These are phyloP conservation scores for Bruguiera sexangula DNA, from an alignment of 345 rosid genomes.

Conservation along the genomic window DNA sequence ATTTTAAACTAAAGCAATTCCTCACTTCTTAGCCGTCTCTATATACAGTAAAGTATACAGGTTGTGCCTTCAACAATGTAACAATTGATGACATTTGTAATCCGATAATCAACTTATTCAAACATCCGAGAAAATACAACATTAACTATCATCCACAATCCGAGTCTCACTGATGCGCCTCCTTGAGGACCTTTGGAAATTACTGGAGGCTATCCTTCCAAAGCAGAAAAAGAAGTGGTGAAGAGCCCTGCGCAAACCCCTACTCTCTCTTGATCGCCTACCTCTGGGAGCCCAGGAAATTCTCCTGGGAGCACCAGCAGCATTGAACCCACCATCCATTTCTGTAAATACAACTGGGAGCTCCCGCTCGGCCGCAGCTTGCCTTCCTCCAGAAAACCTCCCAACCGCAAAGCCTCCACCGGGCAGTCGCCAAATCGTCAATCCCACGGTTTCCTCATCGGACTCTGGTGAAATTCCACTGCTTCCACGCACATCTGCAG, in stretches of 20 bases:
- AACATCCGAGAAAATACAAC: slow-evolving; percentile 11
- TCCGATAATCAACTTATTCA: slow-evolving; percentile 10
- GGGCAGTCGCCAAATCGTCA: slow-evolving; percentile 59
- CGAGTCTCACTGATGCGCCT: slow-evolving; percentile 16
- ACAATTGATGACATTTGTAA: slow-evolving; percentile 11
- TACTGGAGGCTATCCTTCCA: slow-evolving; percentile 17
- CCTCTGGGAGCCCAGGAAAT: slow-evolving; percentile 45
- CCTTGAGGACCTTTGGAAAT: slow-evolving; percentile 32
- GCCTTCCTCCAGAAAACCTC: slow-evolving; percentile 46
- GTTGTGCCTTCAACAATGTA: slow-evolving; percentile 22
- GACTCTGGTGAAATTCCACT: slow-evolving; percentile 9
- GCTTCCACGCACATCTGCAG: slow-evolving; percentile 14
- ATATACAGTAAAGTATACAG: slow-evolving; percentile 41
- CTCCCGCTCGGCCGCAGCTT: slow-evolving; percentile 42
- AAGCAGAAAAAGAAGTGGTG: slow-evolving; percentile 33
- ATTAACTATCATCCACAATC: slow-evolving; percentile 27
- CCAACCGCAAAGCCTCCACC: slow-evolving; percentile 63
- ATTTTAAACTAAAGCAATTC: slow-evolving; percentile 7
- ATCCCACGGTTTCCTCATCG: slow-evolving; percentile 36
- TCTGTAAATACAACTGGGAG: slow-evolving; percentile 52
- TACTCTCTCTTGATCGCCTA: slow-evolving; percentile 41
- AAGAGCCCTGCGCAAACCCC: slow-evolving; percentile 43
- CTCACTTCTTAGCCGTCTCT: slow-evolving; percentile 20
- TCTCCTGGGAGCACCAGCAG: slow-evolving; percentile 27
- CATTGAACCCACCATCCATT: slow-evolving; percentile 52